Base-by-base conservation (phyloP, 805 yeast species). In the Metschnikowia similis region DNA sequence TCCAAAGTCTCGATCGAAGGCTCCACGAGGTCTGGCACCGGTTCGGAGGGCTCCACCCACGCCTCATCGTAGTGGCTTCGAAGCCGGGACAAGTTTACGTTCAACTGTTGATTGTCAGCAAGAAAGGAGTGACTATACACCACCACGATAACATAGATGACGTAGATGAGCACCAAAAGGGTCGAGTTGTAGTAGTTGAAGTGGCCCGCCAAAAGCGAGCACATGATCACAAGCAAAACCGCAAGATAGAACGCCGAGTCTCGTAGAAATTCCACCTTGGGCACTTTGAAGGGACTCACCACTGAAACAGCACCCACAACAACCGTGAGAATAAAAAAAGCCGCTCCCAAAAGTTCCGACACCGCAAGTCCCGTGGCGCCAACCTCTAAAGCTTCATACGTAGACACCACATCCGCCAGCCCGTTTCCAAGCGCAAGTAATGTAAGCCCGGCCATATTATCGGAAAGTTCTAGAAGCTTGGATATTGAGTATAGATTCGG, bases 271-370 rank as follows among this genome's bases (percentile, higher is more conserved):
- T 72, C 67, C 4, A 54, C 45, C 46, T 69, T 67, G 39, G 80
- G 74, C 17, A 89, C 86, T 47, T 77, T 66, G 59, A 80, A 79
- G 0, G 96, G 91, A 35, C 78, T 74, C 1, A 83, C 64, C 0
- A 90, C 64, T 0, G 88, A 85, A 80, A 92, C 86, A 0, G 82
- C 65, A 0, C 98, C 98, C 26, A 88, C 74, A 0, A 92, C 87
- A 10, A 89, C 85, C 1, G 92, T 82, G 2, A 87, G 76, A 14
- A 91, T 81, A 61, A 94, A 90, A 41, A 87, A 80, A 0, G 95
- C 87, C 1, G 97, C 94, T 0, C 99, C 98, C 31, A 90, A 67
- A n/a, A 92, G 71, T 64, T 91, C 97, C 1, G 97, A 94, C 6
- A 92, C 68, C 0, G 98, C 97, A 62, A 92, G 70, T 0, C 89